These are phyloP conservation scores for Russula lepida DNA, from an alignment of 768 basidiomycete species.

Conservation along the genomic window DNA sequence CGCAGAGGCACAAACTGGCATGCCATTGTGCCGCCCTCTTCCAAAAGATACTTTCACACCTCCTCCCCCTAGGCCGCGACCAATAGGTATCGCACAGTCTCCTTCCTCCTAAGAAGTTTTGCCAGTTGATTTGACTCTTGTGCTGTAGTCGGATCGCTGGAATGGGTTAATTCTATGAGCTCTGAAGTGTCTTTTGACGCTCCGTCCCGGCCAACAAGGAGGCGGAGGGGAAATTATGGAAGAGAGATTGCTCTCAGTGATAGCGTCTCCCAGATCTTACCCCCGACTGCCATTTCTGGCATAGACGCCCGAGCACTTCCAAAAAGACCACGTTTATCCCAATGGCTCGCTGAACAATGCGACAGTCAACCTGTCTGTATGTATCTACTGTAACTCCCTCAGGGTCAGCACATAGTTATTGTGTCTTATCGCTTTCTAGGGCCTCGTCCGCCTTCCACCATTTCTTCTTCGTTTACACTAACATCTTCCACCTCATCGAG, in stretches of 20 bases:
- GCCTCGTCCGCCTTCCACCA: neutral
- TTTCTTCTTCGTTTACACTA: neutral
- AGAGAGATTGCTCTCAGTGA: neutral
- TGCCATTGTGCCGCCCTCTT: constrained; percentile 37
- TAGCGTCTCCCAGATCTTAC: neutral
- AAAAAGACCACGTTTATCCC: neutral
- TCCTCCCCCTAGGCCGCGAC: constrained; percentile 25
- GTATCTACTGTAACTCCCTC: neutral
- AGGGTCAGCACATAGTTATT: neutral
- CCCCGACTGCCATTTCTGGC: neutral
- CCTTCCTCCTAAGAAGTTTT: neutral
- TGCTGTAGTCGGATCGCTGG: constrained; percentile 17
- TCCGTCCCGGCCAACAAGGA: neutral
- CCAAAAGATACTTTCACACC: constrained; percentile 28
- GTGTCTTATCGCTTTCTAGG: neutral
- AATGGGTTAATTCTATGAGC: constrained; percentile 17
- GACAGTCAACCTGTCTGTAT: neutral
- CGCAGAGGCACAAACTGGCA: constrained; percentile 32
- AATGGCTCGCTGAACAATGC: neutral
- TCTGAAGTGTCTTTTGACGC: neutral
- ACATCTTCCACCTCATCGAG: neutral
- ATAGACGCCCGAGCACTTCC: neutral
- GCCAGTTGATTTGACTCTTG: neutral
- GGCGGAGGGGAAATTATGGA: neutral
- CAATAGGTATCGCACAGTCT: constrained; percentile 28